These are phyloP conservation scores for Lactarius vividus DNA, from an alignment of 768 basidiomycete genomes.

Conservation along the genomic window DNA sequence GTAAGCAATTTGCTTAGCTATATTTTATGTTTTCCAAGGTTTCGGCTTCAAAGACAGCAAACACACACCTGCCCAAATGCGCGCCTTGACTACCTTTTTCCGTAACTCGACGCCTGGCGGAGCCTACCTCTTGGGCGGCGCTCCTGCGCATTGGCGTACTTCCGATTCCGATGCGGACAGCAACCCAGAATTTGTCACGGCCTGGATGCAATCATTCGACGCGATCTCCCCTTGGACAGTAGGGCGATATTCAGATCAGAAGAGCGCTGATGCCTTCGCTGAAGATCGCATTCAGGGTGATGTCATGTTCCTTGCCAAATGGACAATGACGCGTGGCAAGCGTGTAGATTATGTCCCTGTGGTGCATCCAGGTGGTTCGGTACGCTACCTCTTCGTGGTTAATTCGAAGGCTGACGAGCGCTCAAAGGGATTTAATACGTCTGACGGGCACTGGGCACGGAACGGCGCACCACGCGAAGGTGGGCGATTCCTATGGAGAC, in stretches of 20 bases:
- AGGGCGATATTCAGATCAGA: conserved; percentile 60
- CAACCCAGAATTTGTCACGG: conserved; percentile 59
- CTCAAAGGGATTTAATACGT: conserved; percentile 64
- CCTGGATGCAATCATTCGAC: conserved; percentile 78
- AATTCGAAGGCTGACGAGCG: background rate
- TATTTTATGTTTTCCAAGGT: conserved; percentile 39
- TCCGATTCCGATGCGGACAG: conserved; percentile 66
- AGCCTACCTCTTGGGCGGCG: conserved; percentile 68
- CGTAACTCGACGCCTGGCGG: conserved; percentile 66
- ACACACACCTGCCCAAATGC: conserved; percentile 61
- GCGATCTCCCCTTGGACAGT: conserved; percentile 84
- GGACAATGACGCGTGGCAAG: conserved; percentile 35
- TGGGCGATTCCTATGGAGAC: conserved; percentile 76
- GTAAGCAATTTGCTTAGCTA: conserved; percentile 2
- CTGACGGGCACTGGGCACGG: conserved; percentile 65
- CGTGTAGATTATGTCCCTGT: conserved; percentile 83
- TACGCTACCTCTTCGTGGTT: conserved; percentile 41
- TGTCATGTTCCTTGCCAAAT: conserved; percentile 52
- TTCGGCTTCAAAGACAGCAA: conserved; percentile 63
- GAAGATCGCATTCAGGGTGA: conserved; percentile 63
- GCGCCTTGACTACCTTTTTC: conserved; percentile 54
- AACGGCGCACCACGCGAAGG: conserved; percentile 72
- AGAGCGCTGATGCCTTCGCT: conserved; percentile 62
- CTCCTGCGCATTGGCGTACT: conserved; percentile 74
- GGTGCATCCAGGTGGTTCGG: conserved; percentile 78